These are phyloP conservation scores for Penicillium sp. DNA, from an alignment of 2,329 filamentous ascomycete genomes.

Conservation along the genomic window DNA sequence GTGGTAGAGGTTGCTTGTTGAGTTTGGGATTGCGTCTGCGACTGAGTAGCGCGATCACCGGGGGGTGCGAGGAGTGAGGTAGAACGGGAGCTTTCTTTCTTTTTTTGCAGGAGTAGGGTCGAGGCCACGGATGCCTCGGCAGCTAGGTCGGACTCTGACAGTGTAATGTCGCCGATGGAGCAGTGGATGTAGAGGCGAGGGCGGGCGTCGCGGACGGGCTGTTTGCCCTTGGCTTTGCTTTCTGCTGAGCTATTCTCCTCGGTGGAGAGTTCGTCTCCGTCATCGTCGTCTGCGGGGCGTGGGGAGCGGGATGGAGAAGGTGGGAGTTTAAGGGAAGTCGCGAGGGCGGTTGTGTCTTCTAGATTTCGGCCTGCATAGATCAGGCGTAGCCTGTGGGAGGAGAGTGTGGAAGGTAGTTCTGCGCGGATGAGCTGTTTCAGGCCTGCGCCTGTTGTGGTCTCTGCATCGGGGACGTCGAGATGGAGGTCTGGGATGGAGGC, in stretches of 20 bases:
- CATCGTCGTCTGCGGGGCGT: slow-evolving; percentile 22
- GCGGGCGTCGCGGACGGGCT: slow-evolving; percentile 53
- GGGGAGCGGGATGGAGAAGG: slow-evolving; percentile 55
- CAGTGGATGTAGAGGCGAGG: slow-evolving; percentile 86
- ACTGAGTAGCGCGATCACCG: background rate
- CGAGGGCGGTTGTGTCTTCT: slow-evolving; percentile 69
- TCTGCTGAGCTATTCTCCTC: background rate
- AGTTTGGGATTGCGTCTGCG: slow-evolving; percentile 15
- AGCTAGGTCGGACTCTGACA: slow-evolving; percentile 69
- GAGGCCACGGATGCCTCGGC: slow-evolving; percentile 59
- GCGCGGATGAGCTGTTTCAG: slow-evolving; percentile 81
- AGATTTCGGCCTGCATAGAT: slow-evolving; percentile 90
- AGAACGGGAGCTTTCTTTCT: slow-evolving; percentile 7
- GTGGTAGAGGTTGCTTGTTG: slow-evolving; percentile 48
- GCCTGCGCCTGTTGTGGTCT: slow-evolving; percentile 70
- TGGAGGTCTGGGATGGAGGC: slow-evolving; percentile 79
- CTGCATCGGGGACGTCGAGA: slow-evolving; percentile 70
- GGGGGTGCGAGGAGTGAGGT: slow-evolving; percentile 9
- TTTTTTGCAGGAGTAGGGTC: slow-evolving; percentile 28
- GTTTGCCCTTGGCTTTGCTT: slow-evolving; percentile 65
- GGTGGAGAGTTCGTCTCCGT: slow-evolving; percentile 17
- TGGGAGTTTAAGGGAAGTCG: slow-evolving; percentile 66
- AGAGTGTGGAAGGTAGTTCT: slow-evolving; percentile 64
- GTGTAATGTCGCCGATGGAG: slow-evolving; percentile 75
- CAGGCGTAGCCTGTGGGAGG: slow-evolving; percentile 74